These are phyloP conservation scores for Quercus mongolica DNA, from an alignment of 306 rosid genomes.

Conservation along the genomic window DNA sequence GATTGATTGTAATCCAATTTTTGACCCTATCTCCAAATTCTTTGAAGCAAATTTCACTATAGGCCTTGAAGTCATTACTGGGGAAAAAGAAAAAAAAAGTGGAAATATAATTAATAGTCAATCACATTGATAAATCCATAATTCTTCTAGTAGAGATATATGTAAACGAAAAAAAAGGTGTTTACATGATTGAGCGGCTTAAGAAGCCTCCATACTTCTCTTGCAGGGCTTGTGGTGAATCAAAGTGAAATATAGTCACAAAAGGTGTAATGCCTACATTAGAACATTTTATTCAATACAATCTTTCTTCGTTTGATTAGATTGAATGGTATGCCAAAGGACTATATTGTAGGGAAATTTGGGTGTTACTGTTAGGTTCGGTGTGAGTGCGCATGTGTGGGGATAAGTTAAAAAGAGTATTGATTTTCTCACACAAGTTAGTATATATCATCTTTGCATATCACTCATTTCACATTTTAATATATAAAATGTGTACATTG, in stretches of 20 bases:
- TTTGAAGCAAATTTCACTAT: conserved; percentile 34
- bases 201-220: conserved; percentile 12
- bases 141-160: too few species aligned
- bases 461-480: too few species aligned
- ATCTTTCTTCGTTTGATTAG: too few species aligned
- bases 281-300: background rate
- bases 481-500: too few species aligned
- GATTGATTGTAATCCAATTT: conserved; percentile 46
- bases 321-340: too few species aligned
- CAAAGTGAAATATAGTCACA: conserved; percentile 21
- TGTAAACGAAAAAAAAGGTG: background rate
- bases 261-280: conserved; percentile 28
- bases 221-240: conserved; percentile 12
- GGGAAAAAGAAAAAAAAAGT: background rate
- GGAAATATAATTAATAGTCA: background rate
- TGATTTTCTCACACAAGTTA: too few species aligned
- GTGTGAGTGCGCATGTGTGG: too few species aligned
- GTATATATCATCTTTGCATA: too few species aligned
- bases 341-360: too few species aligned
- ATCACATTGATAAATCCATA: too few species aligned
- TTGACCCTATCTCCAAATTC: conserved; percentile 53
- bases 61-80: conserved; percentile 33
- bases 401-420: too few species aligned
- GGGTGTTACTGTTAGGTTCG: too few species aligned
- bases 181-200: conserved; percentile 34